Base-by-base conservation (phyloP, 176 grass and related monocot genomes). In the Guadua angustifolia region DNA sequence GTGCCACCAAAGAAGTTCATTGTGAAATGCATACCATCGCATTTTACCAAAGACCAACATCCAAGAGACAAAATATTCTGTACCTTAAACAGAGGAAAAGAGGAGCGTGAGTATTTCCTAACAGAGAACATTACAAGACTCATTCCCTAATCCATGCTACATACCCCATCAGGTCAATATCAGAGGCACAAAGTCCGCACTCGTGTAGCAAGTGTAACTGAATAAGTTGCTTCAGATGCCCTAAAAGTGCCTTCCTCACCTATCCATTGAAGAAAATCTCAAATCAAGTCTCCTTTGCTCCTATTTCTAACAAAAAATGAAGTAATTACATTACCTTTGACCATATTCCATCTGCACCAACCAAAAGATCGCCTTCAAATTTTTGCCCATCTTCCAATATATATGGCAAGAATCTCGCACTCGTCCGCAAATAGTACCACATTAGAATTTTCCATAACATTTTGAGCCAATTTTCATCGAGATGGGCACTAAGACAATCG, bases 21-120 rank as follows among this genome's bases (percentile, higher is more conserved):
- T 98, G 77, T 98, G 89, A 87, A 98, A 98, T 71, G 87, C 96
- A 87, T 98, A 98, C 93, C 96, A 98, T 72, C 95, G 96, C 96
- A 98, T 98, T 92, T 98, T 98, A 45, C 96, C 96, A n/a, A n/a
- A 79, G 63, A 68, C 96, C 96, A 2, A 98, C 96, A 84, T 98
- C 96, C 38, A 98, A 45, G 96, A 98, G 42, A 98, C 96, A 29
- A 98, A 98, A 90, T 98, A 98, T 84, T 49, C 93, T 89, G 42
- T 98, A 98, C 73, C 96, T 95, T 80, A 25, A 87, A 77, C 13
- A 62, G 42, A 84, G 18, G 15, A 80, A 36, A 86, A 9, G 69
- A 57, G 38, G 64, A 73, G 43, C 21, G 59, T 77, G 33, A 79
- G 36, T 72, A 90, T 86, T 16, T 56, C 33, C 44, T 9, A 73